phyloP scores from a whole-genome alignment of 1,284 basidiomycete species.

The Boletus hoseneyae region DNA sequence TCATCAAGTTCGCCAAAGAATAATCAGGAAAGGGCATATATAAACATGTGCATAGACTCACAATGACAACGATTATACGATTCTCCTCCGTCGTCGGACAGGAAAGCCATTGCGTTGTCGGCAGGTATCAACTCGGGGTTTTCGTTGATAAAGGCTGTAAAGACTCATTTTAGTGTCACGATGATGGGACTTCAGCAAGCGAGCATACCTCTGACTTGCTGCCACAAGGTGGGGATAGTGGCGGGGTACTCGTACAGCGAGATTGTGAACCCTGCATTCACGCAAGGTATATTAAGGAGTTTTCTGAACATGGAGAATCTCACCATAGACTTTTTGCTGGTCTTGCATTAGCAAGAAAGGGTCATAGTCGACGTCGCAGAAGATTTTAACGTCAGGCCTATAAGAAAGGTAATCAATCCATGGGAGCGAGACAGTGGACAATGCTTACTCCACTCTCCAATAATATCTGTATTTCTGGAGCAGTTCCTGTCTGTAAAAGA shows the following conservation, averaged over 20 bases:
- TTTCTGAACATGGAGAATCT: not conserved
- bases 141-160: conserved; percentile 68
- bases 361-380: conserved; percentile 85
- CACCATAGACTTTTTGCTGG: conserved; percentile 81
- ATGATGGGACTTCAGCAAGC: conserved; percentile 1
- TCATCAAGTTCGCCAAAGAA: not conserved
- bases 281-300: not conserved
- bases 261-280: conserved; percentile 71
- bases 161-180: not conserved
- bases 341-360: conserved; percentile 91
- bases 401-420: not conserved
- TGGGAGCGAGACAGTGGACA: not conserved
- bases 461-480: conserved; percentile 86
- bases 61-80: conserved; percentile 88
- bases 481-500: conserved; percentile 83
- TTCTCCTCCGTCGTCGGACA: conserved; percentile 78
- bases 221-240: conserved; percentile 88
- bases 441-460: conserved; percentile 74
- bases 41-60: conserved; percentile 37
- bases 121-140: conserved; percentile 65
- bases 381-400: conserved; percentile 82
- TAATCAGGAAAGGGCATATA: not conserved
- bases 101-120: conserved; percentile 78
- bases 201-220: conserved; percentile 59
- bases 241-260: conserved; percentile 82